Evolutionary conservation across 768 basidiomycete species (phyloP).

Genomic region (Podaxis sp.): DNA sequence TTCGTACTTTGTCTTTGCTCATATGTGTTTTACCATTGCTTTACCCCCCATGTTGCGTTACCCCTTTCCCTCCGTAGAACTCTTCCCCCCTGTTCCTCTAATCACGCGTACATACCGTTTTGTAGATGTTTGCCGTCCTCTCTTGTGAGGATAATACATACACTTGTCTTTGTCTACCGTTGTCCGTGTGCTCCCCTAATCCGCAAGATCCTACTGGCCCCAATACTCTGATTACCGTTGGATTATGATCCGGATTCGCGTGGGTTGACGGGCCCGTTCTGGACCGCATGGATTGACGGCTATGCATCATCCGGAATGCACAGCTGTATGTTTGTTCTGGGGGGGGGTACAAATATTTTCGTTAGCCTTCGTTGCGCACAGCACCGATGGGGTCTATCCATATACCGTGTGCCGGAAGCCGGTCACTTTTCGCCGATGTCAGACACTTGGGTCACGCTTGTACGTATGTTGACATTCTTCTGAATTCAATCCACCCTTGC

Average conservation of each 20-base stretch:
- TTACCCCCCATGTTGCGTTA: constrained; percentile 28
- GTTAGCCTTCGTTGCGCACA: background rate
- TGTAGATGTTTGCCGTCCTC: constrained; percentile 14
- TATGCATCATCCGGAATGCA: background rate
- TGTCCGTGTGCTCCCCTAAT: background rate
- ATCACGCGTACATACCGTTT: constrained; percentile 14
- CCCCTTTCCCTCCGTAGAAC: constrained; percentile 18
- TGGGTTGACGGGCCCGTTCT: too few species aligned
- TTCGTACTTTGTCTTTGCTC: constrained; percentile 39
- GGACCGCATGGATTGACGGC: background rate
- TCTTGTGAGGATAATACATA: constrained; percentile 5
- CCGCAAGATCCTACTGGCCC: background rate
- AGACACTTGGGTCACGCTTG: background rate
- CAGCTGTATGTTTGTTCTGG: background rate
- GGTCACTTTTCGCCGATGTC: background rate
- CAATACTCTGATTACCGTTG: background rate
- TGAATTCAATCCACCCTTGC: too few species aligned
- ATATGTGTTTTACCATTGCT: constrained; percentile 21
- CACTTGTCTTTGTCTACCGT: background rate
- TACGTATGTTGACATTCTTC: too few species aligned
- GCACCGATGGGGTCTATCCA: background rate
- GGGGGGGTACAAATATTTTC: background rate
- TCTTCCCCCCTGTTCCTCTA: constrained; percentile 20
- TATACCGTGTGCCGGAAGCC: background rate
- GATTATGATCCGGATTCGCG: background rate